phyloP scores from a whole-genome alignment of 202 grass and related monocot species.

The Brachypodium distachyon region DNA sequence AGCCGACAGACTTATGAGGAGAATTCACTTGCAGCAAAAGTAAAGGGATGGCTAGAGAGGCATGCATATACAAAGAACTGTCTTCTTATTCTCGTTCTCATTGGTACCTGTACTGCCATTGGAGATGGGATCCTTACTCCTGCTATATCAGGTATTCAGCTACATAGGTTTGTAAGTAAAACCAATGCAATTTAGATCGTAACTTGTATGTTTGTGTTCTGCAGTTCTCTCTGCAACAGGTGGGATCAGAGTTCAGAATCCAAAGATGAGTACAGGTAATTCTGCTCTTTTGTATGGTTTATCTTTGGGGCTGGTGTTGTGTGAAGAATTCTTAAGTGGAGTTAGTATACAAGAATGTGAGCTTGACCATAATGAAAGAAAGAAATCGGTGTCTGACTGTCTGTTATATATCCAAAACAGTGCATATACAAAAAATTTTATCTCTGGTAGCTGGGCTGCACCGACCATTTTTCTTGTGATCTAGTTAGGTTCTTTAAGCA shows the following conservation, averaged over 20 bases:
- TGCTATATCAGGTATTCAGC: conserved; percentile 74
- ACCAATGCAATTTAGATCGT: background rate
- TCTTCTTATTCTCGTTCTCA: conserved; percentile 71
- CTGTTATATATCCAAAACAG: background rate
- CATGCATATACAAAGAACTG: conserved; percentile 66
- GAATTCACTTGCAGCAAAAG: conserved; percentile 71
- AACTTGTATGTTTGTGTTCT: conserved; percentile 12
- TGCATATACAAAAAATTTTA: background rate
- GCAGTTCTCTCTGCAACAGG: conserved; percentile 89
- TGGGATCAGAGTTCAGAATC: conserved; percentile 77
- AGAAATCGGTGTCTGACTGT: background rate
- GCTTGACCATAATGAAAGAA: background rate
- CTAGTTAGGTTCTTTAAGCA: conserved; percentile 11
- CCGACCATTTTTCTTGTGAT: background rate
- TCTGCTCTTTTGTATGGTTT: background rate
- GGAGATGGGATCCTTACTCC: conserved; percentile 92
- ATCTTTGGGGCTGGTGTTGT: background rate
- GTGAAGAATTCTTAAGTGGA: background rate
- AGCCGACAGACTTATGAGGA: conserved; percentile 83
- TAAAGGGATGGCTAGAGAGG: conserved; percentile 77
- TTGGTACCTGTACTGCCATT: conserved; percentile 83
- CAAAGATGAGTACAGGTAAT: conserved; percentile 69
- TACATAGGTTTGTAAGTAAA: conserved; percentile 1
- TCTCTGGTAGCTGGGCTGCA: background rate
- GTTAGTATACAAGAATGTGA: background rate